Evolutionary conservation across 768 basidiomycete species (phyloP).

Genomic region (Auriscalpium orientale): DNA sequence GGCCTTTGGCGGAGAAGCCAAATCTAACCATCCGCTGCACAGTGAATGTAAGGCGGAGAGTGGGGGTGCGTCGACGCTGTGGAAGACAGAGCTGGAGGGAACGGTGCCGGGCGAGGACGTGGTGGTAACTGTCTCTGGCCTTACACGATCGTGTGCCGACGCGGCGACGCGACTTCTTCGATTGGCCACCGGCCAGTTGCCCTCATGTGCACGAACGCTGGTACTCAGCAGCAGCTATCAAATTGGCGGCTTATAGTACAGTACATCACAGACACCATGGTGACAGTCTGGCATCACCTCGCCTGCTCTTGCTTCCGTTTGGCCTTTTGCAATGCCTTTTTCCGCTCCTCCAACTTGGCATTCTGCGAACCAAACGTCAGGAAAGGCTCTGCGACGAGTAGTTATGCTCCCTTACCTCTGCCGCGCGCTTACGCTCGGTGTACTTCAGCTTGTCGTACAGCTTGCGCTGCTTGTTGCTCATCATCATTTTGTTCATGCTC

Average conservation of each 20-base stretch:
- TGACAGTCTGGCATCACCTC: not conserved
- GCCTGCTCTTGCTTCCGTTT: constrained; percentile 34
- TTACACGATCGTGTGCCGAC: too few species aligned
- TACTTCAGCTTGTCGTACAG: constrained; percentile 92
- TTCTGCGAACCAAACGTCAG: constrained; percentile 37
- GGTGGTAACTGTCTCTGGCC: not conserved
- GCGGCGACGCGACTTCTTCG: too few species aligned
- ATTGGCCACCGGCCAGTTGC: too few species aligned
- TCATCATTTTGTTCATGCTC: constrained; percentile 96
- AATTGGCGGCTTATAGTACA: too few species aligned
- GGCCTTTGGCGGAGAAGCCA: constrained; percentile 7
- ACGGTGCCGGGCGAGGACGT: not conserved
- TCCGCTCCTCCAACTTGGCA: constrained; percentile 51
- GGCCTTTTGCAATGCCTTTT: constrained; percentile 45
- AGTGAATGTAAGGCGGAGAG: not conserved
- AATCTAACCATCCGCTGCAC: constrained; percentile 10
- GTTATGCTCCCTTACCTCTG: constrained; percentile 56
- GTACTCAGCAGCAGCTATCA: too few species aligned
- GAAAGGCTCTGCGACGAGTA: not conserved
- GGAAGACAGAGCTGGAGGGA: not conserved
- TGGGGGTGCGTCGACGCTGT: not conserved
- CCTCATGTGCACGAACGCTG: too few species aligned
- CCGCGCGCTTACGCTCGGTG: constrained; percentile 64
- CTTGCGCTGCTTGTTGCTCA: constrained; percentile 92
- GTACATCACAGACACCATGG: not conserved